Conservation (phyloP, 2,329 filamentous ascomycete species). For the Epichloe aotearoae region DNA sequence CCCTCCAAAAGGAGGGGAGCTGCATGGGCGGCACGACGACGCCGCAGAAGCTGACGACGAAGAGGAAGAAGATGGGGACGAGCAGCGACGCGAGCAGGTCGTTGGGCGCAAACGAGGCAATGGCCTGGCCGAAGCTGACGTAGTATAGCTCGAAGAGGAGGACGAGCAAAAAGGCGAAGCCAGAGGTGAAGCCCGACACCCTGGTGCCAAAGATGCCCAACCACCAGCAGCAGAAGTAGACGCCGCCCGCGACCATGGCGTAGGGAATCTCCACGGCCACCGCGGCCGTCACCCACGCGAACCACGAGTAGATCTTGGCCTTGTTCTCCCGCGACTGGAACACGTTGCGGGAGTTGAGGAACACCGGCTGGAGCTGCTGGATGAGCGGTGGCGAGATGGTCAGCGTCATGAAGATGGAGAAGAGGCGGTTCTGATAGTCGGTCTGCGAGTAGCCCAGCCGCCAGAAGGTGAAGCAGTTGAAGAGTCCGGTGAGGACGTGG, state of each 20-base stretch:
- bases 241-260: slow-evolving; percentile 46
- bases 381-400: slow-evolving; percentile 63
- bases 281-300: slow-evolving; percentile 52
- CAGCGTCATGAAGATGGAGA: slow-evolving; percentile 64
- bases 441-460: slow-evolving; percentile 41
- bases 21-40: slow-evolving; percentile 49
- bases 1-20: slow-evolving; percentile 49
- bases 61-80: slow-evolving; percentile 57
- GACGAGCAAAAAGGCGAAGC: slow-evolving; percentile 49
- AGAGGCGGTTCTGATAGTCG: slow-evolving; percentile 58
- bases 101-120: slow-evolving; percentile 54
- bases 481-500: slow-evolving; percentile 49
- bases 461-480: slow-evolving; percentile 61
- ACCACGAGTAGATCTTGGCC: slow-evolving; percentile 71
- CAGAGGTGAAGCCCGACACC: slow-evolving; percentile 40
- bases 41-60: slow-evolving; percentile 57
- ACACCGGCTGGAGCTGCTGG: slow-evolving; percentile 64
- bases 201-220: slow-evolving; percentile 35
- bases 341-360: slow-evolving; percentile 50
- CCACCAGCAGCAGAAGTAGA: slow-evolving; percentile 42
- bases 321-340: slow-evolving; percentile 61
- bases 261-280: slow-evolving; percentile 61
- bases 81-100: slow-evolving; percentile 52
- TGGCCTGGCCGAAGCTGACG: slow-evolving; percentile 51
- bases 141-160: slow-evolving; percentile 56